These are phyloP conservation scores for Arabidopsis arenosa DNA, from an alignment of 345 rosid species.

Conservation along the genomic window DNA sequence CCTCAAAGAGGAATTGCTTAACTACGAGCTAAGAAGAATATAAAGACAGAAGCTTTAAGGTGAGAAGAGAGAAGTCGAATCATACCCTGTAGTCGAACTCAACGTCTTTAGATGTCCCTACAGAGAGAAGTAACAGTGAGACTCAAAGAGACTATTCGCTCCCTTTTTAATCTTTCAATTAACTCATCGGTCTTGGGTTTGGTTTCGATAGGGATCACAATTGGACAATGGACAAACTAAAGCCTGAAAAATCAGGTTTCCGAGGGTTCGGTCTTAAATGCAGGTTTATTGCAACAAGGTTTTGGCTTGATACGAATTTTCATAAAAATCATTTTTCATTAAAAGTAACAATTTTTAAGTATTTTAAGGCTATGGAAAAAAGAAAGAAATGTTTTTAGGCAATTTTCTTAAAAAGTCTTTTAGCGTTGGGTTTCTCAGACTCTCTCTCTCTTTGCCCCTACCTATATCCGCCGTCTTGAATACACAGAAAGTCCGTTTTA, in stretches of 20 bases:
- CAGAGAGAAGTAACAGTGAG: not conserved
- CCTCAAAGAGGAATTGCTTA: not conserved
- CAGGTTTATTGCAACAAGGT: not conserved
- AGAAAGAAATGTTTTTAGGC: not conserved
- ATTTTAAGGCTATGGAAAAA: not conserved
- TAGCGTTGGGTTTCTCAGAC: not conserved
- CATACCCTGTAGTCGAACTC: not conserved
- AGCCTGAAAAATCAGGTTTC: not conserved
- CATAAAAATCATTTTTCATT: not conserved
- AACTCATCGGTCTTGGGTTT: constrained; percentile 4
- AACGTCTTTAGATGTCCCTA: not conserved
- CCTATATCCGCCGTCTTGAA: constrained; percentile 37
- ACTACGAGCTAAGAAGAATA: not conserved
- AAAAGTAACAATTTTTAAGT: not conserved
- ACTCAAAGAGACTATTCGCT: constrained; percentile 21
- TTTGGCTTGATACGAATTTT: not conserved
- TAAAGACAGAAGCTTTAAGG: not conserved
- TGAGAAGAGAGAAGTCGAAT: constrained; percentile 14
- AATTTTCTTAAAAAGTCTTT: constrained; percentile 3
- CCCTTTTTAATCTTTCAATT: not conserved
- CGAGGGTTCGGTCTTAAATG: not conserved
- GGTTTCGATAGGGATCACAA: not conserved
- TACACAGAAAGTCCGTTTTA: constrained; percentile 36
- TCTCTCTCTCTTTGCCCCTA: constrained; percentile 5
- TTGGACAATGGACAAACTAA: not conserved